A percentile compares a stretch with the other conserved stretches of the same genome.
Conservation (phyloP, 257 asterid species). For the Eustoma russellianum region DNA sequence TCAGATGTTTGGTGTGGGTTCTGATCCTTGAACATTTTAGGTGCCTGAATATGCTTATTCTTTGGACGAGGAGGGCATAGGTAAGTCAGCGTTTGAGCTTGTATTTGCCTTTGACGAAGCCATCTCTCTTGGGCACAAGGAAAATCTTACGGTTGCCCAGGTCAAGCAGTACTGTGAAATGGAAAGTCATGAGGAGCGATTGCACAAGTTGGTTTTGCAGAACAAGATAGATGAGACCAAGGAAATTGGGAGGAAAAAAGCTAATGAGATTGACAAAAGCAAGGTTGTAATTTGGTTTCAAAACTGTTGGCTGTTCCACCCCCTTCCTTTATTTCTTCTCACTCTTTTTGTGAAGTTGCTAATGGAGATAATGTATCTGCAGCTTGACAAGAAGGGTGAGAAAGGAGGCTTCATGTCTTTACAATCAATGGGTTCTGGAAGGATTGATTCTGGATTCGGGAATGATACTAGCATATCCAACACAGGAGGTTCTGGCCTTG, state of each 20-base stretch:
- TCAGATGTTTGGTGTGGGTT: neutral
- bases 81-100: slow-evolving; percentile 78
- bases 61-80: slow-evolving; percentile 86
- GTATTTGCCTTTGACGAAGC: slow-evolving; percentile 93
- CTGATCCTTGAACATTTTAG: slow-evolving; percentile 47
- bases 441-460: slow-evolving; percentile 66
- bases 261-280: slow-evolving; percentile 90
- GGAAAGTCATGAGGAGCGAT: slow-evolving; percentile 92
- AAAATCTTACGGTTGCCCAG: slow-evolving; percentile 85
- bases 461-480: slow-evolving; percentile 47
- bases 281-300: slow-evolving; percentile 40
- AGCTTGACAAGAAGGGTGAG: slow-evolving; percentile 75
- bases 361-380: neutral
- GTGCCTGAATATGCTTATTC: slow-evolving; percentile 89
- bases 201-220: slow-evolving; percentile 79
- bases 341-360: neutral
- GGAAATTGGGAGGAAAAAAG: slow-evolving; percentile 88
- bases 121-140: slow-evolving; percentile 88
- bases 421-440: slow-evolving; percentile 76
- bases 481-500: slow-evolving; percentile 45
- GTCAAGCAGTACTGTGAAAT: slow-evolving; percentile 96
- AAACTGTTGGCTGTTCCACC: neutral
- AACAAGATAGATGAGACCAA: slow-evolving; percentile 86
- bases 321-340: neutral
- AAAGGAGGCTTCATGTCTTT: slow-evolving; percentile 59